Conservation (phyloP, 2,329 filamentous ascomycete genomes). For the Aspergillus sp. region DNA sequence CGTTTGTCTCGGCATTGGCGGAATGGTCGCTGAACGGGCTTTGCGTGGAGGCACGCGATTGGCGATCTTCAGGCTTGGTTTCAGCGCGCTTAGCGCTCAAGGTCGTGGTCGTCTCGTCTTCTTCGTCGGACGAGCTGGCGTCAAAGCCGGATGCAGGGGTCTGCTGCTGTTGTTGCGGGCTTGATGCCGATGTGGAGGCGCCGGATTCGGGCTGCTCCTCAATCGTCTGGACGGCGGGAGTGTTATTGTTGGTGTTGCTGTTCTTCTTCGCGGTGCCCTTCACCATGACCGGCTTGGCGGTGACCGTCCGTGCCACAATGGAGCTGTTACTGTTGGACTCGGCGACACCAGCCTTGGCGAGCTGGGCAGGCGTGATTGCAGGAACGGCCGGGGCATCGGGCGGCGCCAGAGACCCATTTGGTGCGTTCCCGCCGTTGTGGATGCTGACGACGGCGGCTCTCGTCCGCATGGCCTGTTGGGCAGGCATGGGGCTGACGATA, state of each 20-base stretch:
- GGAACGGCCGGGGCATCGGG: conserved; percentile 67
- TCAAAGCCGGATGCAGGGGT: conserved; percentile 31
- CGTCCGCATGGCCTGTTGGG: conserved; percentile 80
- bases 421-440: conserved; percentile 63
- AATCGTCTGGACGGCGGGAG: conserved; percentile 17
- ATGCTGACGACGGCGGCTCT: conserved; percentile 94
- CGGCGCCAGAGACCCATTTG: conserved; percentile 28
- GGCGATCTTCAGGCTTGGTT: conserved; percentile 18
- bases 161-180: conserved; percentile 16
- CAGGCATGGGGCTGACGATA: conserved; percentile 72
- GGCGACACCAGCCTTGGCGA: conserved; percentile 37
- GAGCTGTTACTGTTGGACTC: conserved; percentile 36
- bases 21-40: conserved; percentile 29
- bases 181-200: conserved; percentile 10
- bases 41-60: conserved; percentile 25
- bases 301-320: conserved; percentile 44
- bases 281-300: conserved; percentile 46
- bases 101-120: conserved; percentile 14
- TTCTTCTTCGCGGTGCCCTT: conserved; percentile 33
- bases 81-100: conserved; percentile 14
- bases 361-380: conserved; percentile 56
- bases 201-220: conserved; percentile 17
- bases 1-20: conserved; percentile 16
- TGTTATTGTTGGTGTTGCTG: conserved; percentile 23
- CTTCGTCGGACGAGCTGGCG: conserved; percentile 32